Conservation (phyloP, 106 monocot genomes). For the Allium sativum region DNA sequence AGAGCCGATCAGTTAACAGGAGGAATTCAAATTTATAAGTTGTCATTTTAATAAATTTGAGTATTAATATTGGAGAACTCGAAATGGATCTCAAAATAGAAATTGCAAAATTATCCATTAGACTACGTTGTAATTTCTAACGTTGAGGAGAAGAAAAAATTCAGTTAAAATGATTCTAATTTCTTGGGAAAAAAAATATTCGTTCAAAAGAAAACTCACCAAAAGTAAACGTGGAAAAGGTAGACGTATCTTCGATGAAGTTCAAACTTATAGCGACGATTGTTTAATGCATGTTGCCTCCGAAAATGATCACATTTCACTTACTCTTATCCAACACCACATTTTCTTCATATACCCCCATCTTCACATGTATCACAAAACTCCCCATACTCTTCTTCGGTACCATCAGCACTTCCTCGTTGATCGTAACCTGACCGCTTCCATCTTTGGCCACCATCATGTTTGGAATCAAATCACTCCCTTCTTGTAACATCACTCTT, state of each 20-base stretch:
- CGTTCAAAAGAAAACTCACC: conserved; percentile 7
- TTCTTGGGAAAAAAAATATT: no score
- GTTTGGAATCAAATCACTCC: conserved; percentile 10
- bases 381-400: conserved; percentile 16
- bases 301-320: conserved; percentile 41
- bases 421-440: conserved; percentile 28
- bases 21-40: no score
- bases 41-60: no score
- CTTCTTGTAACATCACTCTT: conserved; percentile 4
- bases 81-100: no score
- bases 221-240: conserved; percentile 31
- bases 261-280: conserved; percentile 32
- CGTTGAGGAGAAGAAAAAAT: no score
- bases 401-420: conserved; percentile 28
- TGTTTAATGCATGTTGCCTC: conserved; percentile 30
- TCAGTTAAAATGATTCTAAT: no score
- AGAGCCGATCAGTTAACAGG: no score
- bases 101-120: no score
- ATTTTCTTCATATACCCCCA: conserved; percentile 35
- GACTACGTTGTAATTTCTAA: no score
- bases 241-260: conserved; percentile 31
- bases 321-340: conserved; percentile 33
- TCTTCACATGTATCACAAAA: conserved; percentile 51
- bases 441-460: conserved; percentile 54
- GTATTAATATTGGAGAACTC: no score